Evolutionary conservation across 1,284 basidiomycete genomes (phyloP).

Genomic region (Mycena citricolor): DNA sequence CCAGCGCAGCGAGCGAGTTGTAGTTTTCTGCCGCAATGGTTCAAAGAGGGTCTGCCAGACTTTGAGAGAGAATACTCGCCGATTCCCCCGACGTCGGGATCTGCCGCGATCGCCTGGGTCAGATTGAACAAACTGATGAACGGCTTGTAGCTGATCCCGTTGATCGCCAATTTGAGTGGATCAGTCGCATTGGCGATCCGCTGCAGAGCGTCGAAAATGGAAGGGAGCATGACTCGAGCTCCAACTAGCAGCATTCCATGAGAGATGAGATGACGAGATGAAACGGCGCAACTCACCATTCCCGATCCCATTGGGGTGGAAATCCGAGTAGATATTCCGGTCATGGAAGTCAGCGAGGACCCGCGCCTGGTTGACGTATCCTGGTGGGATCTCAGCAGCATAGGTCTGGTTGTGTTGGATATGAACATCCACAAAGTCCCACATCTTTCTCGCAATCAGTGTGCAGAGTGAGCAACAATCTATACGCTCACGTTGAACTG

Average conservation of each 20-base stretch:
- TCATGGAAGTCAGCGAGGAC: slow-evolving; percentile 79
- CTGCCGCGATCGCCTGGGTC: slow-evolving; percentile 55
- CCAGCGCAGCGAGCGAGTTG: slow-evolving; percentile 75
- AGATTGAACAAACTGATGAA: slow-evolving; percentile 86
- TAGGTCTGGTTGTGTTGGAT: slow-evolving; percentile 78
- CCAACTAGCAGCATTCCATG: slow-evolving; percentile 51
- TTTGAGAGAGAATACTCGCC: slow-evolving; percentile 42
- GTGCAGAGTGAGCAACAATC: not conserved
- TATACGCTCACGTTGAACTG: slow-evolving; percentile 19
- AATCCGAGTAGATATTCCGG: slow-evolving; percentile 68
- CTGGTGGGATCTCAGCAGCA: slow-evolving; percentile 67
- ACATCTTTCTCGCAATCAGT: slow-evolving; percentile 13
- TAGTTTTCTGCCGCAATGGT: slow-evolving; percentile 59
- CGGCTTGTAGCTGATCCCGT: slow-evolving; percentile 84
- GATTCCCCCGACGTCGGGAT: slow-evolving; percentile 62
- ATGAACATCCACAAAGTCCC: slow-evolving; percentile 57
- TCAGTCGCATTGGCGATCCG: slow-evolving; percentile 76
- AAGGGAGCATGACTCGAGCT: slow-evolving; percentile 72
- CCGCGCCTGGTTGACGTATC: slow-evolving; percentile 68
- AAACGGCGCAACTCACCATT: slow-evolving; percentile 55
- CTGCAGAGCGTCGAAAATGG: slow-evolving; percentile 67
- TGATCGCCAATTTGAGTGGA: slow-evolving; percentile 73
- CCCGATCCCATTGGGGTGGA: slow-evolving; percentile 62
- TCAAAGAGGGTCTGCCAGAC: not conserved
- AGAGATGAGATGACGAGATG: not conserved